Base-by-base conservation (phyloP, 805 yeast genomes). In the Yamadazyma ubonensis region DNA sequence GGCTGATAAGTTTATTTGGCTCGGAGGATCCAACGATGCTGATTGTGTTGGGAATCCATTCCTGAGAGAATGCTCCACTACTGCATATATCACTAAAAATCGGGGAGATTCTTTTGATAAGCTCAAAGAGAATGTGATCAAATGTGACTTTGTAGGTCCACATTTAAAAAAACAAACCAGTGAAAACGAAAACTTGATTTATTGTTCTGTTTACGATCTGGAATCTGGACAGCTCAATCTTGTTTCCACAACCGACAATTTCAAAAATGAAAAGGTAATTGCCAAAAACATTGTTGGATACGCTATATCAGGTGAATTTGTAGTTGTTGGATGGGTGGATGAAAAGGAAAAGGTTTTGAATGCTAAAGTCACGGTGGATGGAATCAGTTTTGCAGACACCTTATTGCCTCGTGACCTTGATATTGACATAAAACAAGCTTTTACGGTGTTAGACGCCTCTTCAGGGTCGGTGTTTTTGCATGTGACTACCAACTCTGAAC, bases 281-380 rank as follows among this genome's bases (percentile, higher is more conserved):
- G 77, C 83, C 51, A 78, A 78, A 2, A 63, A 73, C 35, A 77
- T 85, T 25, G 75, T 84, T 30, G 96, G 95, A 0, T 81, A 79
- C 49, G 88, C 93, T 14, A 67, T 79, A 23, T 78, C 81, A 14
- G 84, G 85, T 17, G 81, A 77, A 20, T 91, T 76, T 52, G 65
- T 86, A 17, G 76, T 91, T 20, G 89, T 83, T 36, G 96, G 96
- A 0, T 64, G 76, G 2, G 61, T 61, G 11, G 76, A 68, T 10
- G 33, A 33, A 5, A 41, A 46, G 6, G 76, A 75, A 17, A 67
- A 69, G 2, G 45, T 59, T 1, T 64, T 89, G 39, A 71, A 73
- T 37, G 91, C 95, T 0, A 74, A 71, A 49, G 88, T 88, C 1
- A 81, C 96, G 1, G 74, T 79, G 12, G 91, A 91, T 60, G 98